Conservation (phyloP, 306 rosid genomes). For the Glycine latifolia region DNA sequence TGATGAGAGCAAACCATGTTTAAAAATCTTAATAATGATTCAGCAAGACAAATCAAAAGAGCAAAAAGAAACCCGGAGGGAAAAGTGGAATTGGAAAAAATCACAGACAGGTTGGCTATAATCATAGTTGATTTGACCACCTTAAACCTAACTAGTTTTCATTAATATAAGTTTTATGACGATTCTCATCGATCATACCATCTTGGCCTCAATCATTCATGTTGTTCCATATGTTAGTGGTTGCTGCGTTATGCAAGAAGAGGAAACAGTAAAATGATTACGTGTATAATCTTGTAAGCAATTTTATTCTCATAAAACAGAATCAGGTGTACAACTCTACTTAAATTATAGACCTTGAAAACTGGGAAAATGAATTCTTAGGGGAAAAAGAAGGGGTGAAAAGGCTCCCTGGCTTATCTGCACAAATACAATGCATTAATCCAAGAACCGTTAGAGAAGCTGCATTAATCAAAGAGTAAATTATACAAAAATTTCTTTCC, state of each 20-base stretch:
- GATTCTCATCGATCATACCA: conserved; percentile 32
- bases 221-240: conserved; percentile 17
- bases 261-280: conserved; percentile 15
- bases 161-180: conserved; percentile 43
- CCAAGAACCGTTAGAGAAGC: no score
- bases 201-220: conserved; percentile 32
- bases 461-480: no score
- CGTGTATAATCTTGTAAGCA: neutral
- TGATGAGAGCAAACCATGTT: conserved; percentile 18
- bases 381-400: no score
- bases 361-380: neutral
- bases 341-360: neutral
- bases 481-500: no score
- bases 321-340: neutral
- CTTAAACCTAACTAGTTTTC: conserved; percentile 47
- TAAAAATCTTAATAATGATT: conserved; percentile 38
- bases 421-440: no score
- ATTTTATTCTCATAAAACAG: neutral
- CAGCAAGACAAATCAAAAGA: conserved; percentile 23
- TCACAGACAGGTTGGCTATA: conserved; percentile 59
- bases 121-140: conserved; percentile 62
- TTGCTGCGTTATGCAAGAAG: conserved; percentile 24
- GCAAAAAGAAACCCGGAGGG: conserved; percentile 14
- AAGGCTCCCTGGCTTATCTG: no score
- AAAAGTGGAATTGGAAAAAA: conserved; percentile 45